A percentile compares a stretch with the other conserved stretches of the same genome.
These are phyloP conservation scores for Neurospora sp. DNA, from an alignment of 495 filamentous ascomycete genomes.

Conservation along the genomic window DNA sequence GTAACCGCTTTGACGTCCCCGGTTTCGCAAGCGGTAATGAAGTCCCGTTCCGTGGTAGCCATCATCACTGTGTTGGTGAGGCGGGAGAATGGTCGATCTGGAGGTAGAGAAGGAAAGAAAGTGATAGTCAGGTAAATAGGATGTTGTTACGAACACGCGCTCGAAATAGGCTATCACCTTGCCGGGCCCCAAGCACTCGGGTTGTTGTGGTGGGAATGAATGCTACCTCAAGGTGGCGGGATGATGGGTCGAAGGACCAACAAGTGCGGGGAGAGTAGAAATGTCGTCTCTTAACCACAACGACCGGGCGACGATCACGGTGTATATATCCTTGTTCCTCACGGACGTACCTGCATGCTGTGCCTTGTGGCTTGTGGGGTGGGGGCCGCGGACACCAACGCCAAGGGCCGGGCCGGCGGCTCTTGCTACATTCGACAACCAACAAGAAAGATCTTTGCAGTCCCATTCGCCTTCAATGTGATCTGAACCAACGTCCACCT, in stretches of 20 bases:
- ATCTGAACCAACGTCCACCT: not conserved
- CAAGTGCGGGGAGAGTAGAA: too few species aligned
- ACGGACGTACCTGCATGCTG: not conserved
- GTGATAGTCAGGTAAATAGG: not conserved
- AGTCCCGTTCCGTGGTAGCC: not conserved
- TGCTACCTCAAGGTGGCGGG: too few species aligned
- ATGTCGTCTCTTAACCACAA: too few species aligned
- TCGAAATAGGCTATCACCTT: too few species aligned
- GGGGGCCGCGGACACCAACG: not conserved
- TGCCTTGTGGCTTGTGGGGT: not conserved
- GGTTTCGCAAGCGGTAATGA: not conserved
- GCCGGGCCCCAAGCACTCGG: too few species aligned
- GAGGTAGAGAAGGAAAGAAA: not conserved
- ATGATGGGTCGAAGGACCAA: too few species aligned
- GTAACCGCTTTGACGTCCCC: not conserved
- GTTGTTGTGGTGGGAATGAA: too few species aligned
- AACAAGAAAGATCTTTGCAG: too few species aligned
- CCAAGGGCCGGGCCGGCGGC: not conserved
- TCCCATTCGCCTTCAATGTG: too few species aligned
- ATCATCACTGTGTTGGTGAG: not conserved
- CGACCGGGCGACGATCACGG: too few species aligned
- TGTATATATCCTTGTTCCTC: not conserved
- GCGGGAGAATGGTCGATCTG: fast-evolving
- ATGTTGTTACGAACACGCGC: too few species aligned
- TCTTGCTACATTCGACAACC: not conserved